Conservation (phyloP, 202 grass and related monocot species). For the Carex arenaria region DNA sequence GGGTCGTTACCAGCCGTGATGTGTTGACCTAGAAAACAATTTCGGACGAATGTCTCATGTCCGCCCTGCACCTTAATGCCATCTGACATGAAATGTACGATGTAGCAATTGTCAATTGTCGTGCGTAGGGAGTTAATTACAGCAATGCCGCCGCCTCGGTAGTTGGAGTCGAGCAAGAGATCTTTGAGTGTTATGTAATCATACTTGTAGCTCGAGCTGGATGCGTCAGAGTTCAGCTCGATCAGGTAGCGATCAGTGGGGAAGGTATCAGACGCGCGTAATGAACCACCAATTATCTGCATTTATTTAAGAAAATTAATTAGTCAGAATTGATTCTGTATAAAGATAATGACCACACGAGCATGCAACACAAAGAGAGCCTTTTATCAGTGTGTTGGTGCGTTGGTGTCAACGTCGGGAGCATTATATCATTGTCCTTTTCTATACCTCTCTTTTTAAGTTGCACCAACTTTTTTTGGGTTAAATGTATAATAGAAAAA, state of each 20-base stretch:
- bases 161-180: constrained; percentile 74
- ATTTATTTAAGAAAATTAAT: background rate
- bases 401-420: too few species aligned
- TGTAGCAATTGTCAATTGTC: constrained; percentile 60
- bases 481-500: background rate
- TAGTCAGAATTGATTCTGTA: background rate
- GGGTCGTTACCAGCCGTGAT: constrained; percentile 64
- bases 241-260: constrained; percentile 70
- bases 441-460: background rate
- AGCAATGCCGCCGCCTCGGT: constrained; percentile 59
- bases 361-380: background rate
- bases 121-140: constrained; percentile 64
- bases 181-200: constrained; percentile 70
- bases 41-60: constrained; percentile 68
- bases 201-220: constrained; percentile 37
- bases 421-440: background rate
- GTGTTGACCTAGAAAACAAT: constrained; percentile 76
- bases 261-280: constrained; percentile 61
- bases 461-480: background rate
- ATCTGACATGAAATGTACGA: constrained; percentile 55
- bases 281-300: constrained; percentile 65
- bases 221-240: constrained; percentile 40
- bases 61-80: constrained; percentile 53
- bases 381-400: background rate
- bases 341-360: background rate